Evolutionary conservation across 2,329 filamentous ascomycete genomes (phyloP).

Genomic region (Alternaria burnsii): DNA sequence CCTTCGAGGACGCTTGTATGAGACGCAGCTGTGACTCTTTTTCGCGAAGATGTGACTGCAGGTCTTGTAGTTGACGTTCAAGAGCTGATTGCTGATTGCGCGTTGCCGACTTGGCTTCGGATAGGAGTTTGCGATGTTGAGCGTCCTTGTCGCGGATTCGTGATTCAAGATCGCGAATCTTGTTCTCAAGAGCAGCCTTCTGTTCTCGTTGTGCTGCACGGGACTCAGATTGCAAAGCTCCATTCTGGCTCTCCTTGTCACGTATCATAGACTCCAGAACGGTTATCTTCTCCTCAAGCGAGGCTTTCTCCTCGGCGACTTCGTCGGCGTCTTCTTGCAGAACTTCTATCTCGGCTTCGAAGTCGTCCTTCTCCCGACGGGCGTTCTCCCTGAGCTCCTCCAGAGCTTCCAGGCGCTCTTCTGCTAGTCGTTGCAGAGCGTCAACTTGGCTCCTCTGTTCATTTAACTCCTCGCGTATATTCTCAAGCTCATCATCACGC

Average conservation of each 20-base stretch:
- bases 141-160: constrained; percentile 42
- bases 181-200: constrained; percentile 56
- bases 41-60: constrained; percentile 35
- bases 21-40: constrained; percentile 38
- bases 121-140: constrained; percentile 39
- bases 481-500: constrained; percentile 61
- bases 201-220: constrained; percentile 69
- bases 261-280: constrained; percentile 47
- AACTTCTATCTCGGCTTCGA: constrained; percentile 65
- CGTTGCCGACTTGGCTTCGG: constrained; percentile 35
- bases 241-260: constrained; percentile 47
- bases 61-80: constrained; percentile 61
- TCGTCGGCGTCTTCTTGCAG: constrained; percentile 56
- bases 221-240: constrained; percentile 30
- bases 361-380: constrained; percentile 53
- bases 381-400: constrained; percentile 62
- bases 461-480: constrained; percentile 58
- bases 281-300: constrained; percentile 66
- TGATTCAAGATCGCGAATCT: constrained; percentile 51
- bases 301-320: constrained; percentile 59
- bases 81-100: constrained; percentile 53
- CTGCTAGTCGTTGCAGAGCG: constrained; percentile 43
- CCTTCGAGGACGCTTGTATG: constrained; percentile 41
- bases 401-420: constrained; percentile 55
- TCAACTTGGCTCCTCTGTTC: constrained; percentile 43